A percentile compares a stretch with the other conserved stretches of the same genome.
Evolutionary conservation across 371 early-diverging fungal genomes (phyloP).

Genomic region (Batkoa obscura): DNA sequence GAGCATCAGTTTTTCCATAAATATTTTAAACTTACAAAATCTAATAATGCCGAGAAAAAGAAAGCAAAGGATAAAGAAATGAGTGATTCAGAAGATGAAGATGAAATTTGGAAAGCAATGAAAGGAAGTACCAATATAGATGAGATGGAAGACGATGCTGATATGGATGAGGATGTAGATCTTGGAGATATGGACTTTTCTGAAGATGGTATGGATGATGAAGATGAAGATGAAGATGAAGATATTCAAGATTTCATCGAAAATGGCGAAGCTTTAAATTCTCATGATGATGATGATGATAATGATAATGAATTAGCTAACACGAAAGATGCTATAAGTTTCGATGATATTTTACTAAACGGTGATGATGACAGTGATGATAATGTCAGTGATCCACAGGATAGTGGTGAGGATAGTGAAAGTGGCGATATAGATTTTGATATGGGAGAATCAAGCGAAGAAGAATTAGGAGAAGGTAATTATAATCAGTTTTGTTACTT

Average conservation of each 20-base stretch:
- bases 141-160: slow-evolving; percentile 26
- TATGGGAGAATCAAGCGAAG: neutral
- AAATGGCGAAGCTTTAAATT: slow-evolving; percentile 8
- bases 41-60: slow-evolving; percentile 19
- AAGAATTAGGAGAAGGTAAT: slow-evolving; percentile 3
- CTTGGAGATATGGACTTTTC: slow-evolving; percentile 30
- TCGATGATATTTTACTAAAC: too few relatives aligned
- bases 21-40: slow-evolving; percentile 22
- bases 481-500: slow-evolving; percentile 9
- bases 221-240: slow-evolving; percentile 10
- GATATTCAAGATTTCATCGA: slow-evolving; percentile 15
- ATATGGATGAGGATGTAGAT: slow-evolving; percentile 25
- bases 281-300: slow-evolving; percentile 12
- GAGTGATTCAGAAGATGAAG: slow-evolving; percentile 17
- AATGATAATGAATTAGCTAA: slow-evolving; percentile 5
- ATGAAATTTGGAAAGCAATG: slow-evolving; percentile 31
- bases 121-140: slow-evolving; percentile 6
- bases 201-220: slow-evolving; percentile 24
- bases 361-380: slow-evolving; percentile 7
- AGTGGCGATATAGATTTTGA: neutral
- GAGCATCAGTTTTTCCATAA: slow-evolving; percentile 70
- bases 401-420: slow-evolving; percentile 2
- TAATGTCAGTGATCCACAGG: slow-evolving; percentile 12
- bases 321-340: slow-evolving; percentile 8
- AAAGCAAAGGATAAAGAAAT: slow-evolving; percentile 16